Evolutionary conservation across 2,329 filamentous ascomycete species (phyloP).

Genomic region (Cryphonectria japonica): DNA sequence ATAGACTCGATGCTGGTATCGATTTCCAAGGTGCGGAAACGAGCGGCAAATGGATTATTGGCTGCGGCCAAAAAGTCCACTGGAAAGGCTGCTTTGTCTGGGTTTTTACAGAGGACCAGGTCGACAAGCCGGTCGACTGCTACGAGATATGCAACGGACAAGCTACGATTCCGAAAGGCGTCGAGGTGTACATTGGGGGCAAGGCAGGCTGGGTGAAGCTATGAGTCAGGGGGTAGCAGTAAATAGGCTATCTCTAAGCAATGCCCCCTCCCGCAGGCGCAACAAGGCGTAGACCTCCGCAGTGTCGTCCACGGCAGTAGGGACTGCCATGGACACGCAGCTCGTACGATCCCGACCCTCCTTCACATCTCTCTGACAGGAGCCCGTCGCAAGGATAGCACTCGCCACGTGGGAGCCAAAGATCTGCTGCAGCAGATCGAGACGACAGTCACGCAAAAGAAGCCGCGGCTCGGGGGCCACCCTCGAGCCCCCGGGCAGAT

Average conservation of each 20-base stretch:
- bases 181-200: no score
- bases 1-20: no score
- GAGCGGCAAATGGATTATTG: no score
- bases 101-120: no score
- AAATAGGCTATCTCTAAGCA: slow-evolving; percentile 4
- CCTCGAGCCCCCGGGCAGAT: background rate
- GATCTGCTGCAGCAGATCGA: background rate
- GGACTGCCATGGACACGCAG: background rate
- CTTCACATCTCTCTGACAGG: background rate
- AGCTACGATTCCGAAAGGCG: no score
- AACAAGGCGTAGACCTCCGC: slow-evolving; percentile 7
- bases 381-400: background rate
- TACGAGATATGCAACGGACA: no score
- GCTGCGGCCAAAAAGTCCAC: no score
- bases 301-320: background rate
- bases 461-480: background rate
- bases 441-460: background rate
- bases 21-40: no score
- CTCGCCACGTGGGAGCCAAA: background rate
- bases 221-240: no score
- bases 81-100: no score
- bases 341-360: background rate
- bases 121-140: no score
- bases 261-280: background rate
- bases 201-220: no score